Evolutionary conservation across 768 basidiomycete genomes (phyloP).

Genomic region (Leccinum fibrillosum): DNA sequence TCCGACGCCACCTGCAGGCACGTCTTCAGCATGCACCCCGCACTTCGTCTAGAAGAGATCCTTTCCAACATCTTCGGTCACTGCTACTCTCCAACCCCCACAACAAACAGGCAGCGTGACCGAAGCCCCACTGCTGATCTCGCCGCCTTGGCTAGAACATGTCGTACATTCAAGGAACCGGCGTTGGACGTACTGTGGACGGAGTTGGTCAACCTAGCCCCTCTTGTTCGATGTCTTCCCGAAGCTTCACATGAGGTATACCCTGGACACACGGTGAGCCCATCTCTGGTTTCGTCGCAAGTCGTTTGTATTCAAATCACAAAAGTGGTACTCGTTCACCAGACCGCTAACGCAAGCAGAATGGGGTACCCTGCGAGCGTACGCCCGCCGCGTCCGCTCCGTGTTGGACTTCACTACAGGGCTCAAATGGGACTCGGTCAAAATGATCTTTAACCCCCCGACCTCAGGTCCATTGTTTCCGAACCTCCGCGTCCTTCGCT

Average conservation of each 20-base stretch:
- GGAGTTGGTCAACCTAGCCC: constrained; percentile 10
- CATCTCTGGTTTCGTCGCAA: too few species aligned
- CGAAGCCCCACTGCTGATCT: constrained; percentile 6
- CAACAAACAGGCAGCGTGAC: neutral
- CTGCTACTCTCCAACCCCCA: constrained; percentile 1
- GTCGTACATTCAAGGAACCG: constrained; percentile 17
- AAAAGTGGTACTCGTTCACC: constrained; percentile 7
- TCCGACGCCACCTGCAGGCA: neutral
- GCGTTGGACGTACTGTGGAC: constrained; percentile 17
- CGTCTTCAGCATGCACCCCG: constrained; percentile 2
- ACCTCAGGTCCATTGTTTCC: constrained; percentile 16
- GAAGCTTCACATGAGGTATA: neutral
- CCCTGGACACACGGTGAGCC: constrained; percentile 2
- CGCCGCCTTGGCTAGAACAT: constrained; percentile 13
- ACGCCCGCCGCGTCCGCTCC: constrained; percentile 6
- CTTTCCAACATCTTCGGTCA: constrained; percentile 11
- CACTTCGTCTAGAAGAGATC: constrained; percentile 9
- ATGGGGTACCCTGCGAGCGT: constrained; percentile 4
- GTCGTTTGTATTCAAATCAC: neutral
- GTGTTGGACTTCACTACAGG: constrained; percentile 8
- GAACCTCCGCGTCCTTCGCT: constrained; percentile 18
- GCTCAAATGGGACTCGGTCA: constrained; percentile 14
- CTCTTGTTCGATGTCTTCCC: constrained; percentile 12
- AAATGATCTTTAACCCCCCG: constrained; percentile 14
- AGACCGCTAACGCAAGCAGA: constrained; percentile 1